Conservation (phyloP, 2,329 filamentous ascomycete species). For the Gaeumannomyces sp. region DNA sequence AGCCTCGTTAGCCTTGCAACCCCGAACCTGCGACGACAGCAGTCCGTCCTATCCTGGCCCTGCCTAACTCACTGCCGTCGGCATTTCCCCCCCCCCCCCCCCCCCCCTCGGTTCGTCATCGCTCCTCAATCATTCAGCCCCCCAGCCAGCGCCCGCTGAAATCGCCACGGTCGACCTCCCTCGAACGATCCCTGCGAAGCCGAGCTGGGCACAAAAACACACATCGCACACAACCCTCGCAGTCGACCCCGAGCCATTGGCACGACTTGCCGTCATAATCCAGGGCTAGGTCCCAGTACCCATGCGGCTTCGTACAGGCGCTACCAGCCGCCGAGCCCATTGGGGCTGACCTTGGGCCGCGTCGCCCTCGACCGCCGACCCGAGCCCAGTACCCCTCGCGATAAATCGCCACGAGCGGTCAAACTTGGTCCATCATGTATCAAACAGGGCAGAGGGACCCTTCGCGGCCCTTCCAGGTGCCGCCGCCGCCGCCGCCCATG, state of each 20-base stretch:
- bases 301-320: background rate
- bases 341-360: slow-evolving; percentile 2
- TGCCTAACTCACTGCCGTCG: background rate
- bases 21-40: background rate
- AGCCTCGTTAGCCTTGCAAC: background rate
- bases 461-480: slow-evolving; percentile 47
- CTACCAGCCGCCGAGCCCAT: background rate
- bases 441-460: slow-evolving; percentile 47
- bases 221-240: no score
- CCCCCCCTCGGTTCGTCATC: background rate
- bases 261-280: background rate
- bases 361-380: background rate
- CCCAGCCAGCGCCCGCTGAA: background rate
- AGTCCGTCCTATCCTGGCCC: background rate
- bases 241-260: no score
- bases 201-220: background rate
- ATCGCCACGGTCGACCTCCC: no score
- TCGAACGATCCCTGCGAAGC: background rate
- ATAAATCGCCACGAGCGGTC: slow-evolving; percentile 18
- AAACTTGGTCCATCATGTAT: slow-evolving; percentile 40
- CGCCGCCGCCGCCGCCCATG: slow-evolving; percentile 48
- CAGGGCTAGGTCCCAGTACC: background rate
- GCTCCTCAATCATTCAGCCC: background rate
- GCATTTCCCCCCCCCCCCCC: background rate
- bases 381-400: background rate